Conservation (phyloP, 129 eudicot species). For the carrot (Daucus carota) region DH1_v3.0 NC_030381.2:55558001-55558500, state of each 20-base stretch:
- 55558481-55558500: neutral
- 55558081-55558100: neutral
- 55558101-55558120: neutral
- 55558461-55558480: neutral
- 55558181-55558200: neutral
- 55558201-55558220: neutral
- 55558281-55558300: neutral
- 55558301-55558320: no score
- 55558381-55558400: no score
- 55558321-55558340: no score
- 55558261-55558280: neutral
- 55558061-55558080: no score
- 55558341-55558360: no score
- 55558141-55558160: neutral
- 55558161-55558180: neutral
- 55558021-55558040: no score
- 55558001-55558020: no score
- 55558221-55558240: neutral
- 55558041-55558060: no score
- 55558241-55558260: neutral
- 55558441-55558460: neutral
- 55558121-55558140: neutral
- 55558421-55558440: neutral
- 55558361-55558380: no score
- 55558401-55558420: no score